phyloP scores from a whole-genome alignment of 352 stramenopile genomes.

The Elongisporangium anandrum region DNA sequence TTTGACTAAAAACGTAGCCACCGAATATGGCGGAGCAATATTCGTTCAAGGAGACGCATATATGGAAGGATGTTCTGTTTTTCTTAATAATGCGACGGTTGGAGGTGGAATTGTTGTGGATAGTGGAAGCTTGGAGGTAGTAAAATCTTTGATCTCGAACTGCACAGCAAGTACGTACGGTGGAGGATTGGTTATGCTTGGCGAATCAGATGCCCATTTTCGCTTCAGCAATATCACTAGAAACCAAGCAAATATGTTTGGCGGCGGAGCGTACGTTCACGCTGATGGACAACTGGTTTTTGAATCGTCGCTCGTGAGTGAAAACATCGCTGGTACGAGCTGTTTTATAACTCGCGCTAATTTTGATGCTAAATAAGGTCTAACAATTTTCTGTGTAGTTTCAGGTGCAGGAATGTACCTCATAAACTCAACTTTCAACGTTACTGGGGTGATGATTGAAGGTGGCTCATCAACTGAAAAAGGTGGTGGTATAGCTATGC shows the following conservation, averaged over 20 bases:
- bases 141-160: slow-evolving; percentile 6
- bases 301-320: slow-evolving; percentile 10
- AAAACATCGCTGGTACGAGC: slow-evolving; percentile 23
- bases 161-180: slow-evolving; percentile 12
- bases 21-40: slow-evolving; percentile 12
- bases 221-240: too few relatives aligned
- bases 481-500: slow-evolving; percentile 18
- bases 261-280: slow-evolving; percentile 13
- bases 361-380: background rate
- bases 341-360: background rate
- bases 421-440: slow-evolving; percentile 7
- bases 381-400: slow-evolving; percentile 6
- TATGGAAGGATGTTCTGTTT: slow-evolving; percentile 6
- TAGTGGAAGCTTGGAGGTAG: slow-evolving; percentile 9
- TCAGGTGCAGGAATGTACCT: slow-evolving; percentile 29
- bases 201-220: background rate
- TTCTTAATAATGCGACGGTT: slow-evolving; percentile 8
- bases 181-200: slow-evolving; percentile 12
- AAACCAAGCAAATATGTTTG: slow-evolving; percentile 3
- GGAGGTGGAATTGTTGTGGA: slow-evolving; percentile 19
- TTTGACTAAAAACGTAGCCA: slow-evolving; percentile 16
- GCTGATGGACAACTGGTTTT: slow-evolving; percentile 1
- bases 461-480: slow-evolving; percentile 5
- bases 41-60: slow-evolving; percentile 10
- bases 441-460: slow-evolving; percentile 11